Evolutionary conservation across 1,284 basidiomycete species (phyloP).

Genomic region (Marasmius sp.): DNA sequence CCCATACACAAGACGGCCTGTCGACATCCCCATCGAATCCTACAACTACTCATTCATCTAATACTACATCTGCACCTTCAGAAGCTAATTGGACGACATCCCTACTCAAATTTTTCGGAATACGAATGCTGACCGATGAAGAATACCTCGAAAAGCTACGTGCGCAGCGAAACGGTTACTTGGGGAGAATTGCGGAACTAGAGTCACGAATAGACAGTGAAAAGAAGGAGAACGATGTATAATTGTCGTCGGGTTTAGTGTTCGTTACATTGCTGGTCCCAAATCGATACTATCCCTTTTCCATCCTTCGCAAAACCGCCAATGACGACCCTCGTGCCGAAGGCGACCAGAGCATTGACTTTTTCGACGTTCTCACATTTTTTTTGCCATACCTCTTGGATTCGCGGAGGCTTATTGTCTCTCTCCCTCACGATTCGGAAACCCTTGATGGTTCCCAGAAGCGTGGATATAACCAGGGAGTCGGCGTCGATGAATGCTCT

Average conservation of each 20-base stretch:
- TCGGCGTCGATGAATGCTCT: slow-evolving; percentile 53
- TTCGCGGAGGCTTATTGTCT: slow-evolving; percentile 23
- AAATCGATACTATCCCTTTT: slow-evolving; percentile 63
- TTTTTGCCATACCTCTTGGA: slow-evolving; percentile 45
- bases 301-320: slow-evolving; percentile 60
- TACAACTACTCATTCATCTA: not conserved
- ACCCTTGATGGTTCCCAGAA: slow-evolving; percentile 55
- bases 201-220: slow-evolving; percentile 57
- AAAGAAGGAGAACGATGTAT: slow-evolving; percentile 31
- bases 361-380: slow-evolving; percentile 47
- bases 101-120: slow-evolving; percentile 36
- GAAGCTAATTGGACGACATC: slow-evolving; percentile 8
- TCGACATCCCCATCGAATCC: not conserved
- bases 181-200: slow-evolving; percentile 56
- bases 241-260: not conserved
- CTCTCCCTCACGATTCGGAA: slow-evolving; percentile 42
- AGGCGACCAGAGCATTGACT: slow-evolving; percentile 57
- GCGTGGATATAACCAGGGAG: slow-evolving; percentile 52
- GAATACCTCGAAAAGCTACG: slow-evolving; percentile 59
- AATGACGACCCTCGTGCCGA: slow-evolving; percentile 45
- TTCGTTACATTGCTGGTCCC: slow-evolving; percentile 25
- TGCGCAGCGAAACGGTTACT: slow-evolving; percentile 46
- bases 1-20: not conserved
- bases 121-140: slow-evolving; percentile 59
- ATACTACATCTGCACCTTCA: not conserved